phyloP scores from a whole-genome alignment of 106 monocot genomes.

The Dendrobium officinale region DNA sequence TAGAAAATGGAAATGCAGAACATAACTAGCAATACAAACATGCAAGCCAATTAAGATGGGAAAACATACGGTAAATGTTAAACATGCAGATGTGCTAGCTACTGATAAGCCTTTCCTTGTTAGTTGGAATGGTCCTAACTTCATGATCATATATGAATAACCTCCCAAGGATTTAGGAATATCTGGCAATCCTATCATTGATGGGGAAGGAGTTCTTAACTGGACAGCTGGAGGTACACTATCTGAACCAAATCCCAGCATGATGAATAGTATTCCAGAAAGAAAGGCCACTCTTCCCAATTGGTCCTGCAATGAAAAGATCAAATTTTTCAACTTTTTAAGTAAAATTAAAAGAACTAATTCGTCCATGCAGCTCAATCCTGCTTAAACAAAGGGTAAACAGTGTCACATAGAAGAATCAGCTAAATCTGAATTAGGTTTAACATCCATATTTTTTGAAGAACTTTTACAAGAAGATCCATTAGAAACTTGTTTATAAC shows the following conservation, averaged over 20 bases:
- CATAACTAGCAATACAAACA: not conserved
- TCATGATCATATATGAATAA: constrained; percentile 88
- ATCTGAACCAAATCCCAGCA: constrained; percentile 89
- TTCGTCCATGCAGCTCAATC: not conserved
- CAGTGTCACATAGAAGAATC: not conserved
- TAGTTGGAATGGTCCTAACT: constrained; percentile 84
- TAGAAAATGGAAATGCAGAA: not conserved
- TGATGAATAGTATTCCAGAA: constrained; percentile 83
- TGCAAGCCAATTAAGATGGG: not conserved
- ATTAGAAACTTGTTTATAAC: not conserved
- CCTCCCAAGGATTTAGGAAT: constrained; percentile 70
- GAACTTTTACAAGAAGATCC: not conserved
- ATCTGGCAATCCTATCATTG: constrained; percentile 54
- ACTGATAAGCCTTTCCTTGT: constrained; percentile 93
- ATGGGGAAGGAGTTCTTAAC: constrained; percentile 72
- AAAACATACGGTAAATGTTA: constrained; percentile 81
- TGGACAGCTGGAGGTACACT: constrained; percentile 74
- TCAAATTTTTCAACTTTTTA: not conserved
- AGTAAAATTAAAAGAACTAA: not conserved
- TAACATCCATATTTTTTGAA: not conserved
- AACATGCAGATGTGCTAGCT: constrained; percentile 81
- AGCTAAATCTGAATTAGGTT: not conserved
- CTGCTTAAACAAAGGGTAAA: not conserved
- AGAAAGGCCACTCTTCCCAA: constrained; percentile 82
- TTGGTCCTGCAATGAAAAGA: constrained; percentile 65